Evolutionary conservation across 768 basidiomycete genomes (phyloP).

Genomic region (Termitomyces sp.): DNA sequence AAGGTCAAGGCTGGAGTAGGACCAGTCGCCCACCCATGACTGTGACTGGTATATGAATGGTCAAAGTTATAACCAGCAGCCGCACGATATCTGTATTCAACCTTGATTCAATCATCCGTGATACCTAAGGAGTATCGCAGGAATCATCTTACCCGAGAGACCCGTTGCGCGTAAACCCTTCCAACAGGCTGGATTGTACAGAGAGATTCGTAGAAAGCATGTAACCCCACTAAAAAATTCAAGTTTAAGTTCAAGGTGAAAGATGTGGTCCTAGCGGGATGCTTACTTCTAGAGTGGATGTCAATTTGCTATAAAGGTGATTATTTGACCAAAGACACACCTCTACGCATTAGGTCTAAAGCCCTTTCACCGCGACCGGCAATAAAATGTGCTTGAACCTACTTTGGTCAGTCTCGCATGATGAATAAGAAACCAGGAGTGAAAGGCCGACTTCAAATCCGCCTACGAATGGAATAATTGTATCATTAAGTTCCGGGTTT

Average conservation of each 20-base stretch:
- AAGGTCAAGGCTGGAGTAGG: slow-evolving; percentile 43
- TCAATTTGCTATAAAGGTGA: neutral
- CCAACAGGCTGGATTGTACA: slow-evolving; percentile 33
- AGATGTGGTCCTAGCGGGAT: neutral
- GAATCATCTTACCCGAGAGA: slow-evolving; percentile 32
- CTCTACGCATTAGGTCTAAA: slow-evolving; percentile 37
- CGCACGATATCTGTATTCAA: slow-evolving; percentile 29
- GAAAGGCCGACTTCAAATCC: slow-evolving; percentile 35
- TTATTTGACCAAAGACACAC: slow-evolving; percentile 5
- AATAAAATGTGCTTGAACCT: slow-evolving; percentile 47
- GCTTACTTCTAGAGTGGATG: slow-evolving; percentile 9
- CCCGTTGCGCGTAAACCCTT: slow-evolving; percentile 42
- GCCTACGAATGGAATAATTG: slow-evolving; percentile 46
- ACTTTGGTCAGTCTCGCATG: neutral
- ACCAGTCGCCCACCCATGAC: slow-evolving; percentile 45
- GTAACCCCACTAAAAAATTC: slow-evolving; percentile 35
- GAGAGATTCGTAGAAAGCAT: slow-evolving; percentile 41
- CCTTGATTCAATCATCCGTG: neutral
- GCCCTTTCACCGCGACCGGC: slow-evolving; percentile 39
- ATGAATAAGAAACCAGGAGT: neutral
- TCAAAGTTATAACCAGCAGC: slow-evolving; percentile 42
- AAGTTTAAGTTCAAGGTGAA: neutral
- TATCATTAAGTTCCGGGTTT: slow-evolving; percentile 44
- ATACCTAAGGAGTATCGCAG: neutral
- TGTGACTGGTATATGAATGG: slow-evolving; percentile 38